Conservation (phyloP, 306 rosid species). For the Acmispon strigosus region DNA sequence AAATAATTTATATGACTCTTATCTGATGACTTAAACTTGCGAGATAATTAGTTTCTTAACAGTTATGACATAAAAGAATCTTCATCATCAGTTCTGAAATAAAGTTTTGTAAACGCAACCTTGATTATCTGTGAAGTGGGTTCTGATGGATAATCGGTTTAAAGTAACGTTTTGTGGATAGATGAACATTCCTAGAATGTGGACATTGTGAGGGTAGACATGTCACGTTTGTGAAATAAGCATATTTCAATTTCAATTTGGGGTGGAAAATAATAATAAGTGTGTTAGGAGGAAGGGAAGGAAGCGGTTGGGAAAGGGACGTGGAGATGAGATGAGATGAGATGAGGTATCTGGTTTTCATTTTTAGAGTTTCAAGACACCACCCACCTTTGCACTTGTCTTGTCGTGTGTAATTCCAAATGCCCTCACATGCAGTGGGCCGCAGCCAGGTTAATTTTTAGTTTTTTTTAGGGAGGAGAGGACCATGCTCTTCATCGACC, state of each 20-base stretch:
- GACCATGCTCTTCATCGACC: neutral
- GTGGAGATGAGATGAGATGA: neutral
- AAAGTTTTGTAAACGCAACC: no score
- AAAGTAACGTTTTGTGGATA: neutral
- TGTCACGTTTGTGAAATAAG: constrained; percentile 6
- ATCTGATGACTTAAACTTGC: no score
- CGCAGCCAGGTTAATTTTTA: no score
- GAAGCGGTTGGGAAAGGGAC: neutral
- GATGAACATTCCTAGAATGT: constrained; percentile 2
- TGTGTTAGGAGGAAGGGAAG: no score
- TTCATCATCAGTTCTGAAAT: no score
- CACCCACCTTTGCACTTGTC: constrained; percentile 27
- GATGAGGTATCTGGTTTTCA: neutral
- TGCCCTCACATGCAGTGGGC: constrained; percentile 31
- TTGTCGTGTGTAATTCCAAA: constrained; percentile 13
- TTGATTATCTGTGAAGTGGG: neutral
- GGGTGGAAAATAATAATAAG: no score
- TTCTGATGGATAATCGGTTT: constrained; percentile 1
- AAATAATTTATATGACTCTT: no score
- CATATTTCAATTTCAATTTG: no score
- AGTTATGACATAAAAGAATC: no score
- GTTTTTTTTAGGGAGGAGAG: no score
- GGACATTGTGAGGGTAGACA: constrained; percentile 24
- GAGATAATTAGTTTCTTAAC: no score
- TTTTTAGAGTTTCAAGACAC: constrained; percentile 8